Conservation (phyloP, 306 rosid genomes). For the Gastrolobium villosum region DNA sequence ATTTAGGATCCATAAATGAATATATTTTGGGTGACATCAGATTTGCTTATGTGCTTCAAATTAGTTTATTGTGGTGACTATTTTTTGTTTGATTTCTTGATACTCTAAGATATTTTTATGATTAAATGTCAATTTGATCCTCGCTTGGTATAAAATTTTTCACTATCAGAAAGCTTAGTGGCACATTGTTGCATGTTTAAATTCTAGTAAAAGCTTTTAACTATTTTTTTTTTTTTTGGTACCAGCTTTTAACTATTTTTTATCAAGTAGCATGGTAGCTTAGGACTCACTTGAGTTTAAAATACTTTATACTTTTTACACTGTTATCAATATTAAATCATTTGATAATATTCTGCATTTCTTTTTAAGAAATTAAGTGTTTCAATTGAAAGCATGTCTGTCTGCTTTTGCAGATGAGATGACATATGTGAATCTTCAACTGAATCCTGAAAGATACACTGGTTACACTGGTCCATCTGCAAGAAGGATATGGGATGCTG, state of each 20-base stretch:
- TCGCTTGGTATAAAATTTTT: neutral
- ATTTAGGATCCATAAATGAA: constrained; percentile 29
- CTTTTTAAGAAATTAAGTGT: constrained; percentile 28
- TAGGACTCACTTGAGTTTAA: neutral
- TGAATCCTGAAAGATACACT: constrained; percentile 95
- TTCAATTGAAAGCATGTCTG: constrained; percentile 17
- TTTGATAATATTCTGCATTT: constrained; percentile 24
- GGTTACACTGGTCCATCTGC: constrained; percentile 96
- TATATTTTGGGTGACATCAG: constrained; percentile 11
- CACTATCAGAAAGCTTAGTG: constrained; percentile 11
- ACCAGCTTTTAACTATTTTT: neutral
- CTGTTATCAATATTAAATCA: constrained; percentile 5
- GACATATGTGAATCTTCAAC: constrained; percentile 95
- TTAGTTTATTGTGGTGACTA: constrained; percentile 21
- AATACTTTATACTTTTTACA: neutral
- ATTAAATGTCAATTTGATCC: constrained; percentile 21
- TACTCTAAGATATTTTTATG: constrained; percentile 6
- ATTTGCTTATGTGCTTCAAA: constrained; percentile 9
- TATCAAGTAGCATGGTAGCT: neutral
- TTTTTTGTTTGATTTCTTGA: constrained; percentile 19
- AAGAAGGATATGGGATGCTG: constrained; percentile 94
- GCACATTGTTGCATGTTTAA: constrained; percentile 2
- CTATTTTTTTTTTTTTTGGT: too few relatives aligned
- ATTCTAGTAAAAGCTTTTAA: constrained; percentile 8
- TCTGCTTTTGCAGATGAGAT: constrained; percentile 75